Evolutionary conservation across 345 rosid genomes (phyloP).

Genomic region (Syzygium jambos): DNA sequence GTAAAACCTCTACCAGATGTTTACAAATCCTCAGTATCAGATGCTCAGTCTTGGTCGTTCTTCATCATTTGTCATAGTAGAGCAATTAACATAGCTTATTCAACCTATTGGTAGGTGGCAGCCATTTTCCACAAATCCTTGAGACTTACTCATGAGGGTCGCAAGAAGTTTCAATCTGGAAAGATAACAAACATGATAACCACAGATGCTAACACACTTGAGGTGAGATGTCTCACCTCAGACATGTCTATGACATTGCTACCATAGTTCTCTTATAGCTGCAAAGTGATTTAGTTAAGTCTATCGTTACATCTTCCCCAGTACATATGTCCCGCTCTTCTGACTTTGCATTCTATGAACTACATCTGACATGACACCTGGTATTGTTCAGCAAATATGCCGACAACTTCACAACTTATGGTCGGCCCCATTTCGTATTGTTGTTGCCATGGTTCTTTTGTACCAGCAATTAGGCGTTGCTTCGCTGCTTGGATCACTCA

Average conservation of each 20-base stretch:
- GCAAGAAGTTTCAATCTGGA: slow-evolving; percentile 75
- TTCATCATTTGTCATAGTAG: background rate
- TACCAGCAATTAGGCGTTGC: slow-evolving; percentile 86
- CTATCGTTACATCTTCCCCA: background rate
- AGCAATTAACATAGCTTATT: background rate
- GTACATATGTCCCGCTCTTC: background rate
- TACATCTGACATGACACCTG: background rate
- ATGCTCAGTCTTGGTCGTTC: background rate
- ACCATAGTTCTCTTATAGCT: background rate
- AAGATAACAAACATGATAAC: slow-evolving; percentile 94
- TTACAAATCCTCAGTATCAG: background rate
- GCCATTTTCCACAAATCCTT: slow-evolving; percentile 85
- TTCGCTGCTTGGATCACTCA: slow-evolving; percentile 73
- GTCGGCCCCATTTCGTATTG: slow-evolving; percentile 96
- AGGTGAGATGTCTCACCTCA: slow-evolving; percentile 26
- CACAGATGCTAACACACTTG: slow-evolving; percentile 84
- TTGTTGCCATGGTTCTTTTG: slow-evolving; percentile 70
- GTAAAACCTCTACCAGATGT: slow-evolving; percentile 25
- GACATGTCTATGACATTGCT: background rate
- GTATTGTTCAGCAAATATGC: slow-evolving; percentile 61
- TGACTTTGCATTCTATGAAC: background rate
- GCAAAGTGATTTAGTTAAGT: background rate
- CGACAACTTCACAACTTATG: slow-evolving; percentile 82
- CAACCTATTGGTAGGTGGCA: slow-evolving; percentile 44
- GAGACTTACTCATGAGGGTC: slow-evolving; percentile 77